Evolutionary conservation across 176 grass and related monocot species (phyloP), one percentile per base, ranked within the genome.

Genomic region (Phoenix dactylifera): DNA sequence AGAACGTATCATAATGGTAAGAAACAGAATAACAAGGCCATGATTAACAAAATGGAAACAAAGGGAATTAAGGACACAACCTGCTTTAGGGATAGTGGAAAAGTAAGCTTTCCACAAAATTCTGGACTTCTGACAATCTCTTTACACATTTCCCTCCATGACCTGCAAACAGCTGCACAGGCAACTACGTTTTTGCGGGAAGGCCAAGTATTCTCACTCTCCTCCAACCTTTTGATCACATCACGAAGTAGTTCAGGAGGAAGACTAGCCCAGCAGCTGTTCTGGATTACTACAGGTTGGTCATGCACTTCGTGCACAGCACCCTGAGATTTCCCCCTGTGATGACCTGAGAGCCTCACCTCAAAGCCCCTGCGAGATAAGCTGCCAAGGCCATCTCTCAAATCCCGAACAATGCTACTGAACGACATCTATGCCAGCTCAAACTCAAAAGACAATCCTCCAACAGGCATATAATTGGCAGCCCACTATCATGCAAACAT

Each of bases 361-460:
- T 93, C 88, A 44, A 87, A 87, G 50, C 88, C 80, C 9, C 74
- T 66, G 49, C 83, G 80, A 44, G 88, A 87, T 63, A 93, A 68
- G 56, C 80, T 93, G 58, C 88, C 83, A 20, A 93, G 68, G 74
- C 88, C 81, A 50, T 93, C 88, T 70, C 60, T 93, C 63, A 87
- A 62, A 80, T 93, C 88, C 50, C 51, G 80, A 64, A 93, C 69
- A 76, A 93, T 78, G 67, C 80, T 93, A 60, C 74, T 74, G 54
- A 87, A 83, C 23, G 83, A 93, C 88, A 93, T 93, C 25, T 63
- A 60, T 19, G 16, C 24, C 10, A 44, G 10, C 35, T 10, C 35
- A 44, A 44, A 14, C 35, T 44, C 35, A 44, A 35, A 35, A 44
- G 35, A 12, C 35, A 44, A 3, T 44, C 35, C 35, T 44, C 6